Evolutionary conservation across 2,329 filamentous ascomycete genomes (phyloP), one percentile per base, ranked within the genome.

Genomic region (Pseudocercospora vitis): DNA sequence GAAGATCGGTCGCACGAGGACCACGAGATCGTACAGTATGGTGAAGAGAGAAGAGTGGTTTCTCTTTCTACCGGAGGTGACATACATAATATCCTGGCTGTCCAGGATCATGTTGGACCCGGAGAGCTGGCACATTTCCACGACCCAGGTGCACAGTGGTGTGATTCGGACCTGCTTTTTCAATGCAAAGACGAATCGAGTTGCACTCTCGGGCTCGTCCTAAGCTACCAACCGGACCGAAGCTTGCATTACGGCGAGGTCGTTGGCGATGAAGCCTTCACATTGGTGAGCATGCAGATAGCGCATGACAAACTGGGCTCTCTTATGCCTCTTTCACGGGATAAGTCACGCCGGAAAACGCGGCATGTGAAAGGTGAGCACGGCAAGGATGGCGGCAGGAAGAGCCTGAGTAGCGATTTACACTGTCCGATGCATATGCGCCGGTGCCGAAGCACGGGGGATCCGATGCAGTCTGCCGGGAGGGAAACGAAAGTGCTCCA

Each of bases 391-490:
- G 35, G 53, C 52, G 18, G 57, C 63, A 12, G 52, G 54, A 0
- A 70, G 65, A 1, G 64, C 61, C 52, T 74, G 70, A 23, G 68
- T 65, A 5, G 66, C 70, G 3, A 73, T 62, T 5, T 68, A 69
- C 7, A 72, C 64, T 0, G 69, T 62, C 71, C 71, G 74, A 44
- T 70, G 66, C 0, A 57, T 35, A 37, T 69, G 59, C 0, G 67
- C 67, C 7, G 53, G 16, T 1, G 65, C 66, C 48, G 67, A 73
- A 0, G 65, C 64, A 7, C 72, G 66, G 65, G 68, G 50, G 72
- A 74, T 2, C 73, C 73, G 39, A 76, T 68, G 72, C 73, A 76
- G 44, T 70, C 71, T 1, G 71, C 73, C 7, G 63, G 48, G 54
- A 72, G 69, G 45, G 69, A 74, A 3, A 74, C 74, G 5, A 71